Evolutionary conservation across 306 rosid species (phyloP).

Genomic region (barrel medic (Medicago truncatula)): DNA sequence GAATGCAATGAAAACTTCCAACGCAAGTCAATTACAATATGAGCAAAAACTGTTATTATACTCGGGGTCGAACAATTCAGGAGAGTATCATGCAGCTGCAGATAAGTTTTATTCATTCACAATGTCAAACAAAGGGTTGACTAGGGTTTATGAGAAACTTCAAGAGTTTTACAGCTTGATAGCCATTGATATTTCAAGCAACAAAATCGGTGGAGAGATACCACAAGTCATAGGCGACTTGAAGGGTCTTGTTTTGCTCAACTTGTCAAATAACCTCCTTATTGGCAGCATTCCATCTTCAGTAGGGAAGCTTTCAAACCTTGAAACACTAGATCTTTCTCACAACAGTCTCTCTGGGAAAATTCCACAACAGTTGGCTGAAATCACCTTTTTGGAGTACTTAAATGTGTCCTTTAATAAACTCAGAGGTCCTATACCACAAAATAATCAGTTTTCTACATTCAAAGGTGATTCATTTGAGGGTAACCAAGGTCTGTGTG

Average conservation of each 20-base stretch:
- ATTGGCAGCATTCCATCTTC: conserved; percentile 40
- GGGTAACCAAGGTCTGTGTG: conserved; percentile 18
- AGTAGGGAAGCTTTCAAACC: conserved; percentile 38
- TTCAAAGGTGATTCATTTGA: too few relatives aligned
- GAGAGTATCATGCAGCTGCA: too few relatives aligned
- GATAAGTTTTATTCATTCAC: neutral
- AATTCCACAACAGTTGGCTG: conserved; percentile 29
- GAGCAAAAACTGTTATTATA: too few relatives aligned
- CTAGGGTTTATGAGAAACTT: neutral
- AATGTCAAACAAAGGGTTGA: conserved; percentile 36
- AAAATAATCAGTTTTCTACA: too few relatives aligned
- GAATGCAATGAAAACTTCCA: too few relatives aligned
- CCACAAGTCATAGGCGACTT: conserved; percentile 30
- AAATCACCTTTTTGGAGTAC: conserved; percentile 35
- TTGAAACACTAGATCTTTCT: conserved; percentile 46
- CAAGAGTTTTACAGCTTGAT: conserved; percentile 21
- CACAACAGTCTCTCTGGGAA: conserved; percentile 34
- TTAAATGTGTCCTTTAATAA: too few relatives aligned
- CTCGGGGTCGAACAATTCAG: too few relatives aligned
- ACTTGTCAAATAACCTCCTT: conserved; percentile 39
- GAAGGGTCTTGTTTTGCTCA: conserved; percentile 23
- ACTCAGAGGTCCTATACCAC: too few relatives aligned
- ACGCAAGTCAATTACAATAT: too few relatives aligned
- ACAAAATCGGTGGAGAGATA: conserved; percentile 40
- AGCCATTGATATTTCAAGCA: conserved; percentile 42